Evolutionary conservation across 371 early-diverging fungal genomes (phyloP).

Genomic region (Blakeslea trispora): DNA sequence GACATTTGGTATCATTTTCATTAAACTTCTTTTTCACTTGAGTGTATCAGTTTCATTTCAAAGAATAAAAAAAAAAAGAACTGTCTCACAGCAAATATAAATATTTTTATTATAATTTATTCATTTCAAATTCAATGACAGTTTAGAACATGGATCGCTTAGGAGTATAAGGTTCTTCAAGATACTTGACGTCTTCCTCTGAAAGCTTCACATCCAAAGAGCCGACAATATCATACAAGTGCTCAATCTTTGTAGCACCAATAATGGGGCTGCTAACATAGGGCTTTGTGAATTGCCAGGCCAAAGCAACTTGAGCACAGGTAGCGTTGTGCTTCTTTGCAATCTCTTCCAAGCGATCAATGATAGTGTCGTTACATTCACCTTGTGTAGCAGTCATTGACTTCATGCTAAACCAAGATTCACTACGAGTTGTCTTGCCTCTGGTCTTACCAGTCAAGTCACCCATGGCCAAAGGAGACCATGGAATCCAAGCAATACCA

Average conservation of each 20-base stretch:
- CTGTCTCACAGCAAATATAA: no score
- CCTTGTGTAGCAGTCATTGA: slow-evolving; percentile 4
- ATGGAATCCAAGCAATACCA: slow-evolving; percentile 50
- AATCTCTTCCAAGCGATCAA: slow-evolving; percentile 44
- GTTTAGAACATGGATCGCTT: no score
- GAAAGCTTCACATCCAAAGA: slow-evolving; percentile 39
- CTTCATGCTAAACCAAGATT: slow-evolving; percentile 6
- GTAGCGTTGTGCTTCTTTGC: slow-evolving; percentile 41
- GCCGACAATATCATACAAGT: slow-evolving; percentile 38
- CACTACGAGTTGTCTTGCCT: slow-evolving; percentile 11
- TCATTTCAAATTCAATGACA: no score
- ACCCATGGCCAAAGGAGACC: slow-evolving; percentile 55
- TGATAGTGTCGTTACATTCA: slow-evolving; percentile 21
- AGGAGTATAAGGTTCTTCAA: slow-evolving; percentile 35
- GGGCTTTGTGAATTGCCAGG: slow-evolving; percentile 47
- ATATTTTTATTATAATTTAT: no score
- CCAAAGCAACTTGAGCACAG: slow-evolving; percentile 35
- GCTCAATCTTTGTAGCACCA: slow-evolving; percentile 37
- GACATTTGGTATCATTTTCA: no score
- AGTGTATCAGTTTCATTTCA: no score
- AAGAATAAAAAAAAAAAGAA: no score
- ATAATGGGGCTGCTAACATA: slow-evolving; percentile 46
- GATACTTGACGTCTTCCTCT: slow-evolving; percentile 37
- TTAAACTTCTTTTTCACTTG: no score
- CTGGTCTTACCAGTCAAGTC: slow-evolving; percentile 36